Conservation (phyloP, 768 basidiomycete species). For the Tricholoma bakamatsutake region DNA sequence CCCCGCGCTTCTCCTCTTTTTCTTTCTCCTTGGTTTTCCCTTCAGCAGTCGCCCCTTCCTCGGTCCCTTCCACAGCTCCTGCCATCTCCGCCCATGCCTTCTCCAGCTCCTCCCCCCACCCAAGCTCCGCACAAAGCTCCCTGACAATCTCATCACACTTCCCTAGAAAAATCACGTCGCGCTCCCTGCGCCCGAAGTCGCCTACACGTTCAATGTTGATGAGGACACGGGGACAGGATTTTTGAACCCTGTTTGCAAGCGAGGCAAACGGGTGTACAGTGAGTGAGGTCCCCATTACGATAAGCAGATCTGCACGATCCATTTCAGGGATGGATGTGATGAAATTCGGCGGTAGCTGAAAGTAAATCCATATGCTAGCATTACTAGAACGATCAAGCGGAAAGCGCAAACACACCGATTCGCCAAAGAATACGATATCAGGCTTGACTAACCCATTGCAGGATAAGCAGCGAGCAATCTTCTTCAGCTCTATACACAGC, state of each 20-base stretch:
- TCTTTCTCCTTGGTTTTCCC: constrained; percentile 4
- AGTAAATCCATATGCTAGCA: neutral
- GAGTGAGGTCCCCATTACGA: constrained; percentile 89
- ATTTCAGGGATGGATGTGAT: constrained; percentile 49
- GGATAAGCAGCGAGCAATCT: constrained; percentile 57
- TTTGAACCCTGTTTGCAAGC: constrained; percentile 49
- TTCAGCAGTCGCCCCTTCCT: constrained; percentile 4
- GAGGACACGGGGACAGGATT: constrained; percentile 71
- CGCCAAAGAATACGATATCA: constrained; percentile 95
- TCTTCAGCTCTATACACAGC: constrained; percentile 47
- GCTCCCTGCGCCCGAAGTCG: constrained; percentile 42
- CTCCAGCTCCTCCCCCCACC: constrained; percentile 66
- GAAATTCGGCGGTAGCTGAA: constrained; percentile 71
- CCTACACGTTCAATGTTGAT: constrained; percentile 87
- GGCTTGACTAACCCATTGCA: constrained; percentile 83
- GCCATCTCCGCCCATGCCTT: constrained; percentile 49
- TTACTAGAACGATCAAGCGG: neutral
- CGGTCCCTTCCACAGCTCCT: constrained; percentile 10
- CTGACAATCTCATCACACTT: constrained; percentile 66
- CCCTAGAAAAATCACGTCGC: constrained; percentile 62
- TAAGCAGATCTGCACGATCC: constrained; percentile 71
- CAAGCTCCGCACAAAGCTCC: constrained; percentile 59
- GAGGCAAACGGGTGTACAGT: constrained; percentile 85
- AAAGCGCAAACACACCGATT: constrained; percentile 43
- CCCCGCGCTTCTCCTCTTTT: constrained; percentile 4